Evolutionary conservation across 768 basidiomycete species (phyloP).

Genomic region (Pisolithus albus): DNA sequence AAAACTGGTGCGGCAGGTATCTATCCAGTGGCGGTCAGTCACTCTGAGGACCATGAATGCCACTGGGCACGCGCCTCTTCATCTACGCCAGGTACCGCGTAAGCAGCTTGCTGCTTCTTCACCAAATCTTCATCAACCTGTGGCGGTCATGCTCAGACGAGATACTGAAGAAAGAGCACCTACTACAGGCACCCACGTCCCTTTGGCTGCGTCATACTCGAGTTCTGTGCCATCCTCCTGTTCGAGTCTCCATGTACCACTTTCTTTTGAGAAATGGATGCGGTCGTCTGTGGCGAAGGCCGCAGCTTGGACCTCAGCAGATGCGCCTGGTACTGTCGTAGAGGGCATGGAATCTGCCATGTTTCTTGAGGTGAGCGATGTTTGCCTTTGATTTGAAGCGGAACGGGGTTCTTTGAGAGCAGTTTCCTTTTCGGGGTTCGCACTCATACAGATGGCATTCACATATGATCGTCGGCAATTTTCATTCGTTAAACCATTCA

Average conservation of each 20-base stretch:
- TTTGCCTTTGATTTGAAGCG: slow-evolving; percentile 35
- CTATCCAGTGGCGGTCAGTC: slow-evolving; percentile 35
- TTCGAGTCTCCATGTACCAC: slow-evolving; percentile 83
- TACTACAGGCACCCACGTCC: slow-evolving; percentile 81
- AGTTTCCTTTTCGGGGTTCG: too few species aligned
- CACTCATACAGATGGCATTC: too few species aligned
- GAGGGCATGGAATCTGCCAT: slow-evolving; percentile 37
- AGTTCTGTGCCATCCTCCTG: slow-evolving; percentile 85
- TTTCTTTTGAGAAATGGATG: slow-evolving; percentile 69
- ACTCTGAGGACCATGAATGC: slow-evolving; percentile 11
- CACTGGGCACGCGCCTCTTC: slow-evolving; percentile 61
- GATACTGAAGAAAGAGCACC: slow-evolving; percentile 23
- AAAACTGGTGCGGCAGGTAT: slow-evolving; percentile 82
- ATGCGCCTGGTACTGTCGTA: slow-evolving; percentile 45
- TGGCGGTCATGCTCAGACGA: not conserved
- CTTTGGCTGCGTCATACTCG: slow-evolving; percentile 77
- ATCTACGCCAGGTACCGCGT: slow-evolving; percentile 88
- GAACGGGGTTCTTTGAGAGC: too few species aligned
- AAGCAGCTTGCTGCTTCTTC: slow-evolving; percentile 90
- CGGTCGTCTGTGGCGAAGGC: slow-evolving; percentile 77
- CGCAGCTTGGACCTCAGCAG: slow-evolving; percentile 49
- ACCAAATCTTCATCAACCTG: slow-evolving; percentile 86
- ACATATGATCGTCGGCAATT: too few species aligned
- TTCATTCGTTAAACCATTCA: too few species aligned
- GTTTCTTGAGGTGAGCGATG: slow-evolving; percentile 7